Base-by-base conservation (phyloP, 2,329 filamentous ascomycete species). In the Pyrenochaeta sp. region DNA sequence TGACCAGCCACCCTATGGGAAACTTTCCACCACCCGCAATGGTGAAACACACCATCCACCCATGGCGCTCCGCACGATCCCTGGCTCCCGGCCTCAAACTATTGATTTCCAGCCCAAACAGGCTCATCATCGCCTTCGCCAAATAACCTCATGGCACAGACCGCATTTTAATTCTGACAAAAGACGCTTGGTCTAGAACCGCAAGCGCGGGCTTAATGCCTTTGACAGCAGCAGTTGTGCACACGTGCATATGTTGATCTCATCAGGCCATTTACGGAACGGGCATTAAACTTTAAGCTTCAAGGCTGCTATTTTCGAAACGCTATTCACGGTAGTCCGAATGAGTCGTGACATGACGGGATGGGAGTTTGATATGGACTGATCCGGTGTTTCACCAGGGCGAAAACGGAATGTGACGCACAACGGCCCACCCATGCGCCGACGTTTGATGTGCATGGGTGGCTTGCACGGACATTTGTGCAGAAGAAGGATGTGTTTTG, bases 361-460 rank as follows among this genome's bases (percentile, higher is more conserved):
- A 23, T 40, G 15, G 18, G n/a, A 11, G 9, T 9, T 17, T 23
- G 7, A 21, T 18, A 20, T 21, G 44, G 40, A 45, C 39, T 23
- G 37, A 20, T 45, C 44, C 51, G 54, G 54, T 33, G 54, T 58
- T 58, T 58, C 51, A 54, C 43, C 33, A 39, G 20, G 27, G 21
- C 23, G 27, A 47, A 45, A 27, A 23, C 15, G 45, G 54, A 58
- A 51, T 39, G 42, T 48, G 47, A 55, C 47, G 45, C 44, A 48
- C 50, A 55, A 51, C 54, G 54, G 54, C 37, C 23, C 23, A 27
- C 23, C 23, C 18, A 45, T 42, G 23, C 39, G 21, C 23, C 39
- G 23, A 21, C 21, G 39, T 41, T 41, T 41, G 39, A 41, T 17
- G n/a, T 23, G 37, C 37, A 21, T 12, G 10, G 15, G 11, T 12